Conservation (phyloP, 2,329 filamentous ascomycete genomes). For the Claviceps pazoutovae region DNA sequence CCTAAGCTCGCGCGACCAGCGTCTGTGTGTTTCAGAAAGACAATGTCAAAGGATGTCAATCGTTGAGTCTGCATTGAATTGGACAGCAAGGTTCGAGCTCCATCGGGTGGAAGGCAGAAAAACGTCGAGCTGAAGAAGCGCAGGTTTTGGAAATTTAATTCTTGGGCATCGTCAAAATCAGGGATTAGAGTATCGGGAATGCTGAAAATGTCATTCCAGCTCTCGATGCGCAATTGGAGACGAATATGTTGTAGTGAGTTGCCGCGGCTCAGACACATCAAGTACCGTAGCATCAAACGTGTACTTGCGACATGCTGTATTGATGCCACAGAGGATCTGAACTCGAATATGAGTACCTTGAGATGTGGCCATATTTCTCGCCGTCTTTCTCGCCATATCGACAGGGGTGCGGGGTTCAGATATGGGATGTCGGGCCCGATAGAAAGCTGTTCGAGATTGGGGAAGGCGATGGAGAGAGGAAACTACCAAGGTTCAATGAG, state of each 20-base stretch:
- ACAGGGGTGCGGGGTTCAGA: constrained; percentile 6
- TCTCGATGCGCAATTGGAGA: no score
- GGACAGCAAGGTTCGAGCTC: no score
- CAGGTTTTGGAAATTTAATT: no score
- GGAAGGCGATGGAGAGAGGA: constrained; percentile 6
- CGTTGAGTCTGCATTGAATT: no score
- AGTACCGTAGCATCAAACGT: background rate
- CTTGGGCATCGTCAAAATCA: no score
- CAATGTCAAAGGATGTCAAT: no score
- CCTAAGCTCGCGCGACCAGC: no score
- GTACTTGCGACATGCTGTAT: constrained; percentile 10
- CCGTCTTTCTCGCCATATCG: constrained; percentile 8
- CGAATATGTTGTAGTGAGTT: background rate
- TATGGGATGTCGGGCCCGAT: constrained; percentile 14
- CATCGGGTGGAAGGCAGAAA: no score
- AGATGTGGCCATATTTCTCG: constrained; percentile 17
- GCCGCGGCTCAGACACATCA: background rate
- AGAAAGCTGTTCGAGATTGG: constrained; percentile 19
- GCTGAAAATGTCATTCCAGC: no score
- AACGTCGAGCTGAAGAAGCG: no score
- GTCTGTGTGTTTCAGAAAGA: no score
- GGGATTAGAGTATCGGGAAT: no score
- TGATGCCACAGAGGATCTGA: constrained; percentile 10
- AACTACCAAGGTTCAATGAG: constrained; percentile 11
- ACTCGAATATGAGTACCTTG: constrained; percentile 13